phyloP scores from a whole-genome alignment of 2,329 filamentous ascomycete genomes.

The Sporothrix pseudoabietina region DNA sequence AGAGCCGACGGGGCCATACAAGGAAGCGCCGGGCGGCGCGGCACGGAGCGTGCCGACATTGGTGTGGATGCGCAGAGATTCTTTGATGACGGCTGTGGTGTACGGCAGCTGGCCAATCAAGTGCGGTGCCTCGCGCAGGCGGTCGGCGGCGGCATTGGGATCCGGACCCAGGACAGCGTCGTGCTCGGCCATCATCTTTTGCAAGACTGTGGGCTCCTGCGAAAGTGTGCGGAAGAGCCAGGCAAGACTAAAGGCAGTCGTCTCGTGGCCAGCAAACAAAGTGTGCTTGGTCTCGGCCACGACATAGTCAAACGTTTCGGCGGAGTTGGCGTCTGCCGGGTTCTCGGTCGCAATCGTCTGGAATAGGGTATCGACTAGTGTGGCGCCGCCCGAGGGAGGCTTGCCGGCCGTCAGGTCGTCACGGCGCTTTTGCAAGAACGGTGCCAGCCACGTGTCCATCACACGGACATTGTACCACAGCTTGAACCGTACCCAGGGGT shows the following conservation, averaged over 20 bases:
- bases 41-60: slow-evolving; percentile 51
- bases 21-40: slow-evolving; percentile 44
- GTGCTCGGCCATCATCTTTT: slow-evolving; percentile 49
- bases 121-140: slow-evolving; percentile 46
- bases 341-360: slow-evolving; percentile 35
- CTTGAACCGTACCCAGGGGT: slow-evolving; percentile 39
- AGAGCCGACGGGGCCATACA: slow-evolving; percentile 42
- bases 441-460: slow-evolving; percentile 38
- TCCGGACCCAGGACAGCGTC: slow-evolving; percentile 50
- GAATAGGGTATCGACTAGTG: slow-evolving; percentile 40
- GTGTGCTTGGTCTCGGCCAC: slow-evolving; percentile 41
- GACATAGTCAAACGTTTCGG: slow-evolving; percentile 37
- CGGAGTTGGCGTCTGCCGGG: not conserved
- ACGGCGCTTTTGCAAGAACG: slow-evolving; percentile 35
- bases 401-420: slow-evolving; percentile 33
- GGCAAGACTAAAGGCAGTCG: slow-evolving; percentile 43
- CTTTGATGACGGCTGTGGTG: slow-evolving; percentile 58
- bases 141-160: slow-evolving; percentile 40
- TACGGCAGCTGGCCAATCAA: slow-evolving; percentile 56
- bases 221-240: slow-evolving; percentile 40
- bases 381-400: slow-evolving; percentile 32
- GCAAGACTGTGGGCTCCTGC: slow-evolving; percentile 40
- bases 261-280: slow-evolving; percentile 47
- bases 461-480: slow-evolving; percentile 42
- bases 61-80: slow-evolving; percentile 57